These are phyloP conservation scores for Fragaria nilgerrensis DNA, from an alignment of 306 rosid species.

Conservation along the genomic window DNA sequence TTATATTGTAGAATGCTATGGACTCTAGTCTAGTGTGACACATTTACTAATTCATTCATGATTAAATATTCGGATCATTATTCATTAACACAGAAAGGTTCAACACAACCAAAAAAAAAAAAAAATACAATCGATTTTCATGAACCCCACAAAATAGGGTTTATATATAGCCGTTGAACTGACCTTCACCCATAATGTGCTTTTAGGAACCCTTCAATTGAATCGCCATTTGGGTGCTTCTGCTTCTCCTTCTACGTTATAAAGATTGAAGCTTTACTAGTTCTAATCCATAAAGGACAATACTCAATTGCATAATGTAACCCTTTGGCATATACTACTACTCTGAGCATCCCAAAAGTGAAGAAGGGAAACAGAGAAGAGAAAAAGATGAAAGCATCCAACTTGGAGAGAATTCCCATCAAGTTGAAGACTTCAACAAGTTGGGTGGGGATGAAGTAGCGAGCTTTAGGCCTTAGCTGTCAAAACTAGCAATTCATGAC, in stretches of 20 bases:
- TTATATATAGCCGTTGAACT: no score
- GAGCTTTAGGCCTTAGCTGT: neutral
- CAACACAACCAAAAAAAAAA: no score
- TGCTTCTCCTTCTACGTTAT: neutral
- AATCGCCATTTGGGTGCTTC: neutral
- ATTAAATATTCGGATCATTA: no score
- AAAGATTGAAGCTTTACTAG: neutral
- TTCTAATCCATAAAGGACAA: neutral
- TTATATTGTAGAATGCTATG: no score
- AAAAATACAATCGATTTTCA: no score
- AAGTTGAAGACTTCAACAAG: neutral
- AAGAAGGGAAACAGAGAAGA: neutral
- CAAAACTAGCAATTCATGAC: neutral
- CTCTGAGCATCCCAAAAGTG: neutral
- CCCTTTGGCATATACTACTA: neutral
- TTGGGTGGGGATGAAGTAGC: neutral
- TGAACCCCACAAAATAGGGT: no score
- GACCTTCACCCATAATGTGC: no score
- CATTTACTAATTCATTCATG: no score
- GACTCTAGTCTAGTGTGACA: no score
- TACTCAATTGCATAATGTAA: neutral
- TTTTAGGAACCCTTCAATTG: no score
- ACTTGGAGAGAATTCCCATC: neutral
- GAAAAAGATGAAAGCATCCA: neutral
- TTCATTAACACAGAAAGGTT: no score